Conservation (phyloP, 805 yeast genomes). For the Nadsonia fulvescens region DNA sequence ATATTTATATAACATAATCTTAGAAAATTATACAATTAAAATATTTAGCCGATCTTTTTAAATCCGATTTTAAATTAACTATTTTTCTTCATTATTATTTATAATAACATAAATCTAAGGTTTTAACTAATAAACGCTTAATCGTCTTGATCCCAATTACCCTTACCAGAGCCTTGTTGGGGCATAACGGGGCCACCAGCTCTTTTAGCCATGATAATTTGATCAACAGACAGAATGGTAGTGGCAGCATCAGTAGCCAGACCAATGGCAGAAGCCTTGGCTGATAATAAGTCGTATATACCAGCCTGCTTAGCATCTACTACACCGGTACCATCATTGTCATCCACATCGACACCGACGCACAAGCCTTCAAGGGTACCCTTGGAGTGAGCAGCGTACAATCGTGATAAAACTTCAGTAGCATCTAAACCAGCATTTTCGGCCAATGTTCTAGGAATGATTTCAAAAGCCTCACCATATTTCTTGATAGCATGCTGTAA, state of each 20-base stretch:
- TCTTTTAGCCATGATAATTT: constrained; percentile 95
- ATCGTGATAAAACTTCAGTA: constrained; percentile 70
- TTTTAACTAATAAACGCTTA: too few species aligned
- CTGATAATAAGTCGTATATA: constrained; percentile 60
- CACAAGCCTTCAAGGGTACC: constrained; percentile 17
- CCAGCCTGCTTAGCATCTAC: constrained; percentile 52
- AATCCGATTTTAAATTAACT: too few species aligned
- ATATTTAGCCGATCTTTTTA: too few species aligned
- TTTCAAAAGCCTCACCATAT: constrained; percentile 88
- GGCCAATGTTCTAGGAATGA: constrained; percentile 78
- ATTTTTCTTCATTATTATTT: too few species aligned
- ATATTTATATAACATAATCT: too few species aligned
- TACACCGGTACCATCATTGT: constrained; percentile 31
- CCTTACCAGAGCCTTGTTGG: constrained; percentile 66
- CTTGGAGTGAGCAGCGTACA: constrained; percentile 75
- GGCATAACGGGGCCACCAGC: constrained; percentile 97
- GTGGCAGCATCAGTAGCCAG: constrained; percentile 92
- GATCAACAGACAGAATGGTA: constrained; percentile 83
- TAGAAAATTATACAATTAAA: too few species aligned
- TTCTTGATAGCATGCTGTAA: constrained; percentile 86
- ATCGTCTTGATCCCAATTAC: constrained; percentile 93
- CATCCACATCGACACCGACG: constrained; percentile 64
- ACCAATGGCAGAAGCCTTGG: constrained; percentile 74
- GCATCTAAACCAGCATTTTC: constrained; percentile 90
- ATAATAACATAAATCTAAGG: too few species aligned